Percentiles rank a stretch among this genome's conserved stretches.
Evolutionary conservation across 495 filamentous ascomycete species (phyloP).

Genomic region (Astrothelium macrocarpum): DNA sequence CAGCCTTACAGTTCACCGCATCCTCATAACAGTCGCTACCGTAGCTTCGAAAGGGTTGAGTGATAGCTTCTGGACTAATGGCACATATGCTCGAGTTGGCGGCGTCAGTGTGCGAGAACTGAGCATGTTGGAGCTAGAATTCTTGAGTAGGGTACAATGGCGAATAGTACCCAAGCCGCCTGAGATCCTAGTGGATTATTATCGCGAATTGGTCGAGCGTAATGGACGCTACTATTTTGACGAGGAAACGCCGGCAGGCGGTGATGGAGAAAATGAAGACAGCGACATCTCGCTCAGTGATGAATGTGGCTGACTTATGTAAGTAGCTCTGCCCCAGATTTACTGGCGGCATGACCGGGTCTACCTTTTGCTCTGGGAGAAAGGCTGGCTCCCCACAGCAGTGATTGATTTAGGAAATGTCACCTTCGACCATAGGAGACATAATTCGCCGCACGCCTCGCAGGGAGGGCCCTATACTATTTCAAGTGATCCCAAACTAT

Average conservation of each 20-base stretch:
- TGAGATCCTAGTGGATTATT: slow-evolving; percentile 87
- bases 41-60: slow-evolving; percentile 93
- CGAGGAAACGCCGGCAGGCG: background rate
- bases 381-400: too few species aligned
- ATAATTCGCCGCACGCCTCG: too few species aligned
- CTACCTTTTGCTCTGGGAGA: too few species aligned
- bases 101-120: slow-evolving; percentile 82
- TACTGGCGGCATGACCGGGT: too few species aligned
- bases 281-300: background rate
- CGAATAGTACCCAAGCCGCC: slow-evolving; percentile 92
- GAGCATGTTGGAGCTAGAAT: slow-evolving; percentile 88
- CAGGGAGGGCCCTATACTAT: too few species aligned
- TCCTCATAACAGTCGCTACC: slow-evolving; percentile 88
- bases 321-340: too few species aligned
- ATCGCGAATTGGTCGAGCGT: slow-evolving; percentile 70
- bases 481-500: too few species aligned
- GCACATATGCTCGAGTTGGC: slow-evolving; percentile 85
- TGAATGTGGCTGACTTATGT: background rate
- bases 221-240: slow-evolving; percentile 51
- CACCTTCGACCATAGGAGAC: too few species aligned
- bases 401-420: too few species aligned
- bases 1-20: slow-evolving; percentile 90
- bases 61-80: slow-evolving; percentile 96
- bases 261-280: slow-evolving; percentile 3
- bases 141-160: slow-evolving; percentile 86